phyloP scores from a whole-genome alignment of 495 filamentous ascomycete genomes.

The Penicilliopsis zonata region DNA sequence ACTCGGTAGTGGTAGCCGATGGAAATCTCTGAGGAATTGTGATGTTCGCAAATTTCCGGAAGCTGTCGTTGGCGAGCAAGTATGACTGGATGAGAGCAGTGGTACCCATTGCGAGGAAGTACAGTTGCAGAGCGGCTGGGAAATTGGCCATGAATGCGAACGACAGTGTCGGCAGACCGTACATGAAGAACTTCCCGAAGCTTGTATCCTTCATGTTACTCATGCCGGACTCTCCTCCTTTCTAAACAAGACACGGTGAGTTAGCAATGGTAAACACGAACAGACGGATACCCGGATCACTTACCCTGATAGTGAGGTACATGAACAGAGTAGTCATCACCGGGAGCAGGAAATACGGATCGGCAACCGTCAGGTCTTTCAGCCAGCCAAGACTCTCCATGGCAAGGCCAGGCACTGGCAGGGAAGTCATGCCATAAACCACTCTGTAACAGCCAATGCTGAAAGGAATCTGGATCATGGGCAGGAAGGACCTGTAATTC shows the following conservation, averaged over 20 bases:
- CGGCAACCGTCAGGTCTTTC: slow-evolving; percentile 59
- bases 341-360: slow-evolving; percentile 71
- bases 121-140: slow-evolving; percentile 60
- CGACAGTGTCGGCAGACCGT: slow-evolving; percentile 48
- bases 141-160: slow-evolving; percentile 49
- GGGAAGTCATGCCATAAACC: slow-evolving; percentile 54
- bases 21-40: slow-evolving; percentile 7
- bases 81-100: slow-evolving; percentile 45
- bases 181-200: slow-evolving; percentile 35
- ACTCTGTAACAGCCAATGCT: slow-evolving; percentile 72
- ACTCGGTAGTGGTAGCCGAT: not conserved
- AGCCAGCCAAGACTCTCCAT: slow-evolving; percentile 66
- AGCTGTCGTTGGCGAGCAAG: slow-evolving; percentile 26
- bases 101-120: slow-evolving; percentile 48
- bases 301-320: slow-evolving; percentile 45
- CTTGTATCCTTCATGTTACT: slow-evolving; percentile 17
- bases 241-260: slow-evolving; percentile 15
- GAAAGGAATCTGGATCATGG: slow-evolving; percentile 54
- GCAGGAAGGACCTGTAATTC: slow-evolving; percentile 39
- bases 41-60: slow-evolving; percentile 17
- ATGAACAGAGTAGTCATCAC: slow-evolving; percentile 33
- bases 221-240: slow-evolving; percentile 39
- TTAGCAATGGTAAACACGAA: slow-evolving; percentile 2
- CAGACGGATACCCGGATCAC: slow-evolving; percentile 4
- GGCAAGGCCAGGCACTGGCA: slow-evolving; percentile 72